These are phyloP conservation scores for Mikania micrantha DNA, from an alignment of 129 eudicot species.

Conservation along the genomic window DNA sequence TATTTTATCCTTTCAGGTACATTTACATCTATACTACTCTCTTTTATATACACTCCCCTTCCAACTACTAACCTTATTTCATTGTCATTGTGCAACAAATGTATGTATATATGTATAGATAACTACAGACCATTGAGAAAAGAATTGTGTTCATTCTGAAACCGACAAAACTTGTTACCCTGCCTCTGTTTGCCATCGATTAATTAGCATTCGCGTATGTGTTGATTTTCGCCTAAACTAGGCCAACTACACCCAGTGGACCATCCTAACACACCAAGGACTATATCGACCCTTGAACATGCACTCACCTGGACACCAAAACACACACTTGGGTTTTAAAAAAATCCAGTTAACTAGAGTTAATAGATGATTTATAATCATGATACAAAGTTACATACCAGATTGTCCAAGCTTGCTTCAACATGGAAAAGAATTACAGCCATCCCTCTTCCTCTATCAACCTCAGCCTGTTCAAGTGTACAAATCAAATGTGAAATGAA, in stretches of 20 bases:
- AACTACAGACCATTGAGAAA: conserved; percentile 22
- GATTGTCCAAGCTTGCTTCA: conserved; percentile 62
- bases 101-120: background rate
- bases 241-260: conserved; percentile 91
- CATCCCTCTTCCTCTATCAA: conserved; percentile 64
- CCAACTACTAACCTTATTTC: conserved; percentile 20
- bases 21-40: conserved; percentile 56
- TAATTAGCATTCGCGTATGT: conserved; percentile 49
- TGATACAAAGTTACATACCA: conserved; percentile 41
- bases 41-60: conserved; percentile 56
- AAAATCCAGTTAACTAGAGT: background rate
- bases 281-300: conserved; percentile 61
- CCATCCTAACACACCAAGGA: conserved; percentile 87
- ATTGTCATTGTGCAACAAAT: conserved; percentile 22
- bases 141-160: conserved; percentile 25
- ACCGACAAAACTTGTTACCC: conserved; percentile 56
- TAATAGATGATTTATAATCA: background rate
- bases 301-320: conserved; percentile 48
- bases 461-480: conserved; percentile 56
- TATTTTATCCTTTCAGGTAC: conserved; percentile 28
- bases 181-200: conserved; percentile 17
- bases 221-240: conserved; percentile 39
- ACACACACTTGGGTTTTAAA: background rate
- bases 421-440: conserved; percentile 79
- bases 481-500: background rate